These are phyloP conservation scores for Calonectria honghensis DNA, from an alignment of 2,329 filamentous ascomycete genomes.

Conservation along the genomic window DNA sequence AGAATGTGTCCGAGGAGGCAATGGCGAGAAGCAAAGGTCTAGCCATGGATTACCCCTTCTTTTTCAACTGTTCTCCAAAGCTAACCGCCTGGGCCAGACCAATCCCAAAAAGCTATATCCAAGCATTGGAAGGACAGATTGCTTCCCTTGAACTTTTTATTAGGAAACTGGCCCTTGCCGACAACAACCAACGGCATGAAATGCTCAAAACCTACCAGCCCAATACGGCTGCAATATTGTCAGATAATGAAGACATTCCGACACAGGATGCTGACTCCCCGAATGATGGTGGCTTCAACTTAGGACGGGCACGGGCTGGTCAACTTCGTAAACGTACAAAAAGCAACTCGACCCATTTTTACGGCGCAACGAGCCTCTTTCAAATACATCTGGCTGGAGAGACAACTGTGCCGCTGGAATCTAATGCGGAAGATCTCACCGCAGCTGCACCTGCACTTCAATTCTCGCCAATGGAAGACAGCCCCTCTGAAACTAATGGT, in stretches of 20 bases:
- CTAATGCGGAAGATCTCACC: neutral
- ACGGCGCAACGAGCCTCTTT: constrained; percentile 68
- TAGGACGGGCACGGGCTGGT: constrained; percentile 57
- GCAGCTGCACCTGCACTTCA: neutral
- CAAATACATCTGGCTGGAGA: constrained; percentile 58
- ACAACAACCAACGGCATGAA: constrained; percentile 61
- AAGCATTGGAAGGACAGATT: constrained; percentile 68
- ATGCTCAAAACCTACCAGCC: constrained; percentile 62
- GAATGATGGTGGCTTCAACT: constrained; percentile 51
- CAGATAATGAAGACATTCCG: constrained; percentile 41
- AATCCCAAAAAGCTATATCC: constrained; percentile 66
- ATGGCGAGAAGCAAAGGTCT: constrained; percentile 65
- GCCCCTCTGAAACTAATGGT: constrained; percentile 28
- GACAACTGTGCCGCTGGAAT: constrained; percentile 38
- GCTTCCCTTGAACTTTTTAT: constrained; percentile 67
- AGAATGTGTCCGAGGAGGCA: constrained; percentile 63
- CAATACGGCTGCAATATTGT: constrained; percentile 44
- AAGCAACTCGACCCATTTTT: constrained; percentile 66
- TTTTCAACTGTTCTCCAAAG: neutral
- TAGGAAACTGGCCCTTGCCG: constrained; percentile 64
- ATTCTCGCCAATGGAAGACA: neutral
- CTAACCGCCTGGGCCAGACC: constrained; percentile 57
- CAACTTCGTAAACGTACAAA: constrained; percentile 56
- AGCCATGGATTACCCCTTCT: neutral
- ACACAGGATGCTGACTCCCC: constrained; percentile 45